Evolutionary conservation across 2,329 filamentous ascomycete species (phyloP).

Genomic region (Cercospora sesami): DNA sequence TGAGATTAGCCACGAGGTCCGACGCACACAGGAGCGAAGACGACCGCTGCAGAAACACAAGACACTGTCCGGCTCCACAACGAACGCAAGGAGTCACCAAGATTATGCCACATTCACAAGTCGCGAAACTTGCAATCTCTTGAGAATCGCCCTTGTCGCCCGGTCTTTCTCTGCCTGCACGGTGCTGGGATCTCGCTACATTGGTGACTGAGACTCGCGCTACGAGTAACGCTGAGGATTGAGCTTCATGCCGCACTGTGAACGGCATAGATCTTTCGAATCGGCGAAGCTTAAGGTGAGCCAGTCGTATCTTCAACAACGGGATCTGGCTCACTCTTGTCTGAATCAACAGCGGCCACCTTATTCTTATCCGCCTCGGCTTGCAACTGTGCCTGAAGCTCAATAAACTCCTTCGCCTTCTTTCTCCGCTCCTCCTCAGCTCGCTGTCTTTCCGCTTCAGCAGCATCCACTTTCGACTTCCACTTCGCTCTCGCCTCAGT

Average conservation of each 20-base stretch:
- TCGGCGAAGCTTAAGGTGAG: neutral
- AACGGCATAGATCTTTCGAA: neutral
- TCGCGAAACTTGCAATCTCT: neutral
- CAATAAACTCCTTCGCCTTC: conserved; percentile 19
- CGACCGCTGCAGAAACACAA: neutral
- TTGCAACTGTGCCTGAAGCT: conserved; percentile 23
- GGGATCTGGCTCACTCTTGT: neutral
- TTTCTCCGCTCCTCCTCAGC: conserved; percentile 15
- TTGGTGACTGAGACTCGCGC: neutral
- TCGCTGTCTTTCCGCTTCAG: conserved; percentile 22
- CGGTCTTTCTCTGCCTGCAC: neutral
- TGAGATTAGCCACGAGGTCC: neutral
- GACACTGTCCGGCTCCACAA: neutral
- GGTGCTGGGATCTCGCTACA: neutral
- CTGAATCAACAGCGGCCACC: conserved; percentile 20
- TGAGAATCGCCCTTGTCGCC: too few species aligned
- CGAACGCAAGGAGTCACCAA: too few species aligned
- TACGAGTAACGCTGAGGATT: neutral
- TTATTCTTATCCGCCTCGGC: conserved; percentile 36
- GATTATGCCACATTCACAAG: neutral
- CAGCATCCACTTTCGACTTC: conserved; percentile 28
- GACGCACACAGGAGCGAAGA: too few species aligned
- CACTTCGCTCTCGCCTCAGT: conserved; percentile 31
- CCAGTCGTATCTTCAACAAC: neutral
- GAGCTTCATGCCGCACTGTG: neutral